Evolutionary conservation across 805 yeast species (phyloP).

Genomic region (Komagataella phaffii): DNA sequence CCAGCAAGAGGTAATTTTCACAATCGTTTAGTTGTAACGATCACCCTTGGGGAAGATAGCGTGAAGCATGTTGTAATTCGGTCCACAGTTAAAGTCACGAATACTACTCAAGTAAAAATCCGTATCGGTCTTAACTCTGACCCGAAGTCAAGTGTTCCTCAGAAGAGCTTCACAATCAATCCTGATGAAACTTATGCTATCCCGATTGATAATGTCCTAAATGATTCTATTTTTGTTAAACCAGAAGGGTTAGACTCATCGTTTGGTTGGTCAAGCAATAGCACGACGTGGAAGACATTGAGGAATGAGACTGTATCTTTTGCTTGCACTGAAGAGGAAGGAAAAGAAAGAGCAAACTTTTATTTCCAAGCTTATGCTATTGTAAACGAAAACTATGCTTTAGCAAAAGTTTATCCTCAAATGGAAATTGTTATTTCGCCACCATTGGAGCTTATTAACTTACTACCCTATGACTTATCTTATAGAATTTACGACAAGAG

Average conservation of each 20-base stretch:
- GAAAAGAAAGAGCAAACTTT: constrained; percentile 26
- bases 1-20: constrained; percentile 49
- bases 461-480: constrained; percentile 69
- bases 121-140: constrained; percentile 23
- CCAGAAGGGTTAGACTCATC: constrained; percentile 41
- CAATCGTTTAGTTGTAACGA: constrained; percentile 61
- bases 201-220: constrained; percentile 60
- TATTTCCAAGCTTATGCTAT: constrained; percentile 64
- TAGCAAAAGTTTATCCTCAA: constrained; percentile 71
- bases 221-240: constrained; percentile 39
- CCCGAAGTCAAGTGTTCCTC: constrained; percentile 14
- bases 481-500: constrained; percentile 71
- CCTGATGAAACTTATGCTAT: constrained; percentile 52
- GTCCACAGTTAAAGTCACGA: constrained; percentile 61
- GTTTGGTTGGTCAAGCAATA: constrained; percentile 53
- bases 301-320: constrained; percentile 36
- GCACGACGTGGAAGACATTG: constrained; percentile 52
- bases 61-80: constrained; percentile 68
- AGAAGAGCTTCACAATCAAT: constrained; percentile 24
- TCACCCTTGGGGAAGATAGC: constrained; percentile 57
- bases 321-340: constrained; percentile 36
- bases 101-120: constrained; percentile 51
- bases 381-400: constrained; percentile 52
- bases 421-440: constrained; percentile 67
- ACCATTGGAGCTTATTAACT: constrained; percentile 75